Percentiles rank a stretch among this genome's conserved stretches.
Evolutionary conservation across 169 alveolate species (phyloP).

Genomic region (Eimeria tenella): DNA sequence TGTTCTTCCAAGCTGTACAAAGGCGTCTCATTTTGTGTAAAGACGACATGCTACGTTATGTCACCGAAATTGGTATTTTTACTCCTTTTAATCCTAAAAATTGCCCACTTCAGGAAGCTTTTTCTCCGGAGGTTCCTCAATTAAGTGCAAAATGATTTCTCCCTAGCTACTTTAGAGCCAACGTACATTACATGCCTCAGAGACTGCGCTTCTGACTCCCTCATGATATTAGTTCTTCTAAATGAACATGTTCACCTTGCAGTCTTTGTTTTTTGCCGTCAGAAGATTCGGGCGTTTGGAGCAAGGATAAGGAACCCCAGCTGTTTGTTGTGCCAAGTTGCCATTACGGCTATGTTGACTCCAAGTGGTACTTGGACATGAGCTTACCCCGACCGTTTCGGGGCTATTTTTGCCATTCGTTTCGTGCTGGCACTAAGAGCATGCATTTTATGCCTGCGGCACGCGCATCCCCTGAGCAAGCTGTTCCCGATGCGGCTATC

Average conservation of each 20-base stretch:
- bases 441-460: neutral
- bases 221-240: no score
- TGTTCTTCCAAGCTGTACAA: conserved; percentile 50
- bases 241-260: no score
- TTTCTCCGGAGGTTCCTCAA: no score
- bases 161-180: no score
- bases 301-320: conserved; percentile 58
- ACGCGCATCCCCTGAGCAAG: neutral
- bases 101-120: no score
- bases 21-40: conserved; percentile 38
- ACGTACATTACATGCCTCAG: no score
- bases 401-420: neutral
- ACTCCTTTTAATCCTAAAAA: no score
- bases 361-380: conserved; percentile 62
- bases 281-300: conserved; percentile 58
- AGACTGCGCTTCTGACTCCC: no score
- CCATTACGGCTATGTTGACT: conserved; percentile 67
- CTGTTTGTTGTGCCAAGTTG: conserved; percentile 37
- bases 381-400: neutral
- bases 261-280: neutral
- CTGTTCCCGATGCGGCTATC: neutral
- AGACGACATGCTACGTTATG: conserved; percentile 45
- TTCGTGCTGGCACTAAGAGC: neutral
- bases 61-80: conserved; percentile 20
- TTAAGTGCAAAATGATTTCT: no score